Conservation (phyloP, 768 basidiomycete genomes). For the Sarcomyxa edulis region DNA sequence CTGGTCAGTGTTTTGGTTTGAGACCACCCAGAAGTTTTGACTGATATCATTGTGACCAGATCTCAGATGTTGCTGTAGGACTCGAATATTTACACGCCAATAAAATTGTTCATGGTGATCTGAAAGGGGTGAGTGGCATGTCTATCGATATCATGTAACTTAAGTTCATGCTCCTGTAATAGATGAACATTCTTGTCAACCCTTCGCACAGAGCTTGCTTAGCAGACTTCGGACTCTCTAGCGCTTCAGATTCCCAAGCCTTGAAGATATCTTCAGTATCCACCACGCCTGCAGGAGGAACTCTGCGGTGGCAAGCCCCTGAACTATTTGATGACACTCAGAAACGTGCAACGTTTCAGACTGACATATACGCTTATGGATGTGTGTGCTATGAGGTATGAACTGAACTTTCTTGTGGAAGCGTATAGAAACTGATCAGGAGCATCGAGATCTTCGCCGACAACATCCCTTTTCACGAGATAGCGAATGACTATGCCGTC, state of each 20-base stretch:
- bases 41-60: conserved; percentile 4
- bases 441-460: conserved; percentile 1
- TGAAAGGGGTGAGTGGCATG: conserved; percentile 10
- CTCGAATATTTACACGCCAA: conserved; percentile 16
- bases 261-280: conserved; percentile 9
- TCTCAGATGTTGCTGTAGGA: conserved; percentile 15
- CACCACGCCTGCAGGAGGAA: conserved; percentile 11
- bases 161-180: neutral
- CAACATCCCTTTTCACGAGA: conserved; percentile 3
- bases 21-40: neutral
- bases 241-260: conserved; percentile 11
- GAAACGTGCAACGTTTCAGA: conserved; percentile 10
- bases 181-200: conserved; percentile 21
- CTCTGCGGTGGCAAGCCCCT: conserved; percentile 25
- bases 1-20: conserved; percentile 8
- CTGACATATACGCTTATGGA: conserved; percentile 23
- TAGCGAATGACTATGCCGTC: conserved; percentile 5
- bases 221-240: conserved; percentile 25
- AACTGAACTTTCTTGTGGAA: neutral
- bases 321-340: conserved; percentile 14
- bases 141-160: neutral
- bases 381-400: conserved; percentile 20
- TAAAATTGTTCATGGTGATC: conserved; percentile 15
- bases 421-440: neutral
- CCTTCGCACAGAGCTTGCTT: conserved; percentile 14